These are phyloP conservation scores for Ceratobasidium sp. DNA, from an alignment of 1,284 basidiomycete genomes.

Conservation along the genomic window DNA sequence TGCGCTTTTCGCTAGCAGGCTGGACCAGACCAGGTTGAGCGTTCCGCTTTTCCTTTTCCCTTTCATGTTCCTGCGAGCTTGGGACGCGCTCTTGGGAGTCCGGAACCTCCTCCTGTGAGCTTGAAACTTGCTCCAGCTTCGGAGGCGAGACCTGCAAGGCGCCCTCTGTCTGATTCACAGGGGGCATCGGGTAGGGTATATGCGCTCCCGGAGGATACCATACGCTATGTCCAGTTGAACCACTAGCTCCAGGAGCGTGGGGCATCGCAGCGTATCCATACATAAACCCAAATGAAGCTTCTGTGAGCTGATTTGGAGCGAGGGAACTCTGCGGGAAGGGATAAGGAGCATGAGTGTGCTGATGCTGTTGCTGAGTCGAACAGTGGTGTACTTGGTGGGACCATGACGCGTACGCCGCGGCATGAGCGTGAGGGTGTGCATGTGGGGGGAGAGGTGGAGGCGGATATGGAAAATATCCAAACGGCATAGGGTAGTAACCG, in stretches of 20 bases:
- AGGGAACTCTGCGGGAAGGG: conserved; percentile 10
- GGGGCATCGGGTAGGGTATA: background rate
- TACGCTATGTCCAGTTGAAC: background rate
- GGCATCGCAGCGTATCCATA: conserved; percentile 19
- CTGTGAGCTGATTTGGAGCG: conserved; percentile 27
- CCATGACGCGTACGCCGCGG: background rate
- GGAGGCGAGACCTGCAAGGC: background rate
- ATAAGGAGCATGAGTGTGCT: conserved; percentile 21
- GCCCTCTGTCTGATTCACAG: background rate
- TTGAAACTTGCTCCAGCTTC: conserved; percentile 20
- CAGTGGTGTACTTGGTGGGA: conserved; percentile 19
- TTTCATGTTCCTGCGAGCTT: conserved; percentile 29
- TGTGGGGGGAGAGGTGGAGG: background rate
- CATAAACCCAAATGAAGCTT: conserved; percentile 26
- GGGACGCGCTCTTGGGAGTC: conserved; percentile 16
- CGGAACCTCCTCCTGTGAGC: conserved; percentile 14
- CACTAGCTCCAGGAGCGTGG: background rate
- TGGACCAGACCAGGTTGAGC: background rate
- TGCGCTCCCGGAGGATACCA: conserved; percentile 19
- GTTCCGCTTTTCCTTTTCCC: background rate
- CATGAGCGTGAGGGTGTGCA: conserved; percentile 1
- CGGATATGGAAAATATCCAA: conserved; percentile 14
- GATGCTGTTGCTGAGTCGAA: conserved; percentile 20
- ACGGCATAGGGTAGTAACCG: conserved; percentile 8
- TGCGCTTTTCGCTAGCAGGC: background rate